Conservation (phyloP, 2,329 filamentous ascomycete genomes). For the Ampelomyces quisqualis region DNA sequence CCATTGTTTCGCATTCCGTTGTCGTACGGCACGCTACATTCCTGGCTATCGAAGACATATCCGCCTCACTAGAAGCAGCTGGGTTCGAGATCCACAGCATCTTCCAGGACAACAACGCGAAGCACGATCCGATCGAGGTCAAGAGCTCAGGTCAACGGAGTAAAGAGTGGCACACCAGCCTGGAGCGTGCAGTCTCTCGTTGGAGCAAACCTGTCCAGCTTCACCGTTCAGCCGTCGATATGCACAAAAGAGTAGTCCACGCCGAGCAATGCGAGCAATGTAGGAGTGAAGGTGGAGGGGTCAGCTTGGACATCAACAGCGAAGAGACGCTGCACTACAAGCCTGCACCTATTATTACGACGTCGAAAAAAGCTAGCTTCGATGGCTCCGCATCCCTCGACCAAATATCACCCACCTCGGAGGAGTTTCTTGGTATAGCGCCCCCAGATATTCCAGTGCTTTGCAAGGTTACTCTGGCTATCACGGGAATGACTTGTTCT, state of each 20-base stretch:
- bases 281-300: constrained; percentile 30
- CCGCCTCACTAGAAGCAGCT: constrained; percentile 54
- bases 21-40: constrained; percentile 57
- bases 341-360: constrained; percentile 13
- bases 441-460: background rate
- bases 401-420: constrained; percentile 12
- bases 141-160: constrained; percentile 13
- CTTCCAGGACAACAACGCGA: constrained; percentile 32
- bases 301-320: constrained; percentile 13
- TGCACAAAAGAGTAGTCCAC: constrained; percentile 36
- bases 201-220: constrained; percentile 26
- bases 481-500: constrained; percentile 63
- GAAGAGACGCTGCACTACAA: constrained; percentile 15
- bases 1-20: constrained; percentile 70
- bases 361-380: constrained; percentile 12
- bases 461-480: constrained; percentile 49
- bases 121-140: constrained; percentile 17
- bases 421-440: constrained; percentile 24
- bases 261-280: constrained; percentile 41
- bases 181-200: constrained; percentile 38
- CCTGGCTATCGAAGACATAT: constrained; percentile 46
- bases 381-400: constrained; percentile 14
- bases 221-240: constrained; percentile 21
- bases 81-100: constrained; percentile 61
- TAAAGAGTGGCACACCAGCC: constrained; percentile 35